Base-by-base conservation (phyloP, 768 basidiomycete species). In the Baorangia bicolor region DNA sequence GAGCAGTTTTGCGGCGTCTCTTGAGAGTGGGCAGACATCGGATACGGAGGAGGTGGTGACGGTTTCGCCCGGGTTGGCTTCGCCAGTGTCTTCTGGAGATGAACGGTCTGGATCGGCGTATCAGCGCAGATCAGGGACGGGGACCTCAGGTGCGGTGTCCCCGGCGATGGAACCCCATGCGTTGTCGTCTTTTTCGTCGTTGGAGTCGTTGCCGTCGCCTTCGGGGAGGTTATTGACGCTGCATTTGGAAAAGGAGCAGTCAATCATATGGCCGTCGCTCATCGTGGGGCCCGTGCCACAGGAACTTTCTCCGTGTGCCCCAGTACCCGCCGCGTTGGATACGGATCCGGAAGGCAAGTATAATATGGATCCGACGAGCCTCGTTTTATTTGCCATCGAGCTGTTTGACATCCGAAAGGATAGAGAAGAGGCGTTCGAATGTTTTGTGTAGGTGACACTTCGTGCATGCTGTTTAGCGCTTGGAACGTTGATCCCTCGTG, bases 281-380 rank as follows among this genome's bases (percentile, higher is more conserved):
- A 81, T 92, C 47, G 79, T 88, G 80, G 90, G 31, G 2, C 86
- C 90, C 10, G 87, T 83, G 10, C 86, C 88, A 1, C 81, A 82
- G 45, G 72, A 80, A 12, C 67, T 89, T 6, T 82, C 86, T 0
- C 80, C 85, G 4, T 75, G 70, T 49, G 69, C 79, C 20, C 72
- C 78, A 5, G 77, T 80, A 51, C 78, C 85, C 1, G 74, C 83
- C 33, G 75, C 83, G 9, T 82, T 84, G 66, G 76, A 82, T 49
- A 70, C 77, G 28, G 67, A 64, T 37, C 48, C 57, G 18, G 88
- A 91, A 55, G 78, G 81, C 43, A 79, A 81, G 62, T 92, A 88
- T 61, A 92, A 92, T 61, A 90, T 92, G 88, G 90, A 92, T 68
- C 85, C 90, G 2, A 92, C 90, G 14, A 92, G 90, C 70, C 74